phyloP scores from a whole-genome alignment of 495 filamentous ascomycete genomes.

The Jackrogersella minutella region DNA sequence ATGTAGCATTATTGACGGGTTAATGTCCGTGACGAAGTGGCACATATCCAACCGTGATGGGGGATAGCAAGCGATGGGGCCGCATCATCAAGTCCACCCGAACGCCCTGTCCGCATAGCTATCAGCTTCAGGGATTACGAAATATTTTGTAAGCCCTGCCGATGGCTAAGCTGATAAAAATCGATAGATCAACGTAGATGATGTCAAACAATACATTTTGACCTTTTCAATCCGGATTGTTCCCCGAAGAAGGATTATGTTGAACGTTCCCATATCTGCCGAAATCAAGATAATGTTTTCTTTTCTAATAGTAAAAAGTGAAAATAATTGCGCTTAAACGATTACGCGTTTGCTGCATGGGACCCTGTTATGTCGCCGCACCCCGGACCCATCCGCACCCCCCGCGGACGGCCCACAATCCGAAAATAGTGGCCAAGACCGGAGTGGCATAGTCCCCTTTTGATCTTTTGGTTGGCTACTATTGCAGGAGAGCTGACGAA shows the following conservation, averaged over 20 bases:
- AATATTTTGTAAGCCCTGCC: constrained; percentile 18
- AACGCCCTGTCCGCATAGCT: constrained; percentile 21
- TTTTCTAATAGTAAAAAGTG: neutral
- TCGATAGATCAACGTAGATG: constrained; percentile 10
- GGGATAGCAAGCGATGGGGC: neutral
- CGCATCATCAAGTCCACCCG: constrained; percentile 15
- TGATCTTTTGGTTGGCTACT: constrained; percentile 2
- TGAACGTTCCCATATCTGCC: constrained; percentile 18
- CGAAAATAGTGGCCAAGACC: constrained; percentile 27
- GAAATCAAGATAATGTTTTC: neutral
- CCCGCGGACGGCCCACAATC: constrained; percentile 26
- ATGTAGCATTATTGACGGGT: constrained; percentile 13
- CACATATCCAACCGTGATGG: constrained; percentile 7
- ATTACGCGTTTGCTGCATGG: constrained; percentile 37
- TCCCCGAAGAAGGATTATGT: neutral
- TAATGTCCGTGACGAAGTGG: constrained; percentile 6
- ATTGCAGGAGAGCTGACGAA: constrained; percentile 29
- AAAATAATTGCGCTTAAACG: constrained; percentile 6
- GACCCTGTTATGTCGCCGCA: constrained; percentile 20
- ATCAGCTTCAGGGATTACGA: constrained; percentile 25
- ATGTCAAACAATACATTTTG: constrained; percentile 24
- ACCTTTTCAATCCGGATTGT: constrained; percentile 16
- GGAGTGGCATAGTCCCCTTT: neutral
- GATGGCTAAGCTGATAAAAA: constrained; percentile 20
- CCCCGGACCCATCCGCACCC: constrained; percentile 17